Base-by-base conservation (phyloP, 2,329 filamentous ascomycete species). In the Claviceps sp. region DNA sequence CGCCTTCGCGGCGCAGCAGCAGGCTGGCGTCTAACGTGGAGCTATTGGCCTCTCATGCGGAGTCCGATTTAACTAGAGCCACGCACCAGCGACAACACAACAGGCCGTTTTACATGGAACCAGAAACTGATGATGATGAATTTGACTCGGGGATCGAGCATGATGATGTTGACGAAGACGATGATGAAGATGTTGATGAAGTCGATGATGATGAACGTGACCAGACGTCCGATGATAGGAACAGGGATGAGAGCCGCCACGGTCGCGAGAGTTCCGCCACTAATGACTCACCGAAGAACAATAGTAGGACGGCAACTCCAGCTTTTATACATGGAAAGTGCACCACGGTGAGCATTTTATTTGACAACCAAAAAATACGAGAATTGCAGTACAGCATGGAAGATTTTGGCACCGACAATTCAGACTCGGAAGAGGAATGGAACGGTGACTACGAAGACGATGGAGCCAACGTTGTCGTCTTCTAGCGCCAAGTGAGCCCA, bases 281-380 rank as follows among this genome's bases (percentile, higher is more conserved):
- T n/a, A 24, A 26, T 16, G 10, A 11, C 4, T 30, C 42, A 34
- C 17, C n/a, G 1, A 42, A 8, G 19, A 43, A 22, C 13, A 22
- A 55, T 8, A 19, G 56, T 26, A 17, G 24, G 16, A 3, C 40
- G 13, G 2, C 47, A 14, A 11, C 37, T 38, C 39, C 45, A 8
- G 51, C 59, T 1, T 73, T 74, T 53, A 67, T 84, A 26, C 86
- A 90, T 55, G 85, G 85, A 1, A 73, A 84, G 57, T 91, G 86
- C 60, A 75, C 82, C 42, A 73, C 81, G 5, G 85, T 90, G 17
- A 78, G 85, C 54, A 76, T 90, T 44, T 71, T 80, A 45, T 82
- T 90, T 57, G 87, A 90, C 65, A 90, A 90, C 62, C 78, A 87
- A 61, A 82, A 87, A 55, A 81, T 82, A 5, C 74, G 75, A 2